Conservation (phyloP, 805 yeast genomes). For the Grigorovia transvaalensis region DNA sequence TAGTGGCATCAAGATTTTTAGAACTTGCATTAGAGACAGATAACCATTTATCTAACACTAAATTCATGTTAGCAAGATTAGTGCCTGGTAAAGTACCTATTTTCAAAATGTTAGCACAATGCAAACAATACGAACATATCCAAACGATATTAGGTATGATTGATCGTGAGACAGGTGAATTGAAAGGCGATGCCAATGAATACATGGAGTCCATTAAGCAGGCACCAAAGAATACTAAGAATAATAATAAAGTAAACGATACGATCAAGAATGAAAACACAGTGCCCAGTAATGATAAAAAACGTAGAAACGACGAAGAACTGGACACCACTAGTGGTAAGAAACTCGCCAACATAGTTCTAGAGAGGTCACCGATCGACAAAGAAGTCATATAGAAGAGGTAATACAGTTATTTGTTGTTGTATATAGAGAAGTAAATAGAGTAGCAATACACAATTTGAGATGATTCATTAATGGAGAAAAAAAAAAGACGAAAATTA, state of each 20-base stretch:
- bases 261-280: not conserved
- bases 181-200: conserved; percentile 13
- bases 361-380: not conserved
- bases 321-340: not conserved
- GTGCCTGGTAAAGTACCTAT: conserved; percentile 63
- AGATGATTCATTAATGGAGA: conserved; percentile 2
- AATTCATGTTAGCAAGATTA: conserved; percentile 69
- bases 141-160: conserved; percentile 14
- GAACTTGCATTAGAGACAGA: conserved; percentile 43
- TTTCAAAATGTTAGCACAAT: conserved; percentile 45
- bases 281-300: not conserved
- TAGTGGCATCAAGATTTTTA: conserved; percentile 45
- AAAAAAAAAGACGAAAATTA: no score
- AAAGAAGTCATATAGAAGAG: not conserved
- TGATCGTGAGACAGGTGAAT: conserved; percentile 11
- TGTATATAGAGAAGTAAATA: not conserved
- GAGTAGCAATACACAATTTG: not conserved
- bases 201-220: conserved; percentile 7
- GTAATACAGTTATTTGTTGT: not conserved
- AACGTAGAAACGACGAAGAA: not conserved
- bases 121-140: conserved; percentile 47
- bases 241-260: not conserved
- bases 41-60: conserved; percentile 53
- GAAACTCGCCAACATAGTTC: not conserved
- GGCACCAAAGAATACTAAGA: conserved; percentile 5